Evolutionary conservation across 495 filamentous ascomycete genomes (phyloP), one percentile per base, ranked within the genome.

Genomic region (Bacidia rubella): DNA sequence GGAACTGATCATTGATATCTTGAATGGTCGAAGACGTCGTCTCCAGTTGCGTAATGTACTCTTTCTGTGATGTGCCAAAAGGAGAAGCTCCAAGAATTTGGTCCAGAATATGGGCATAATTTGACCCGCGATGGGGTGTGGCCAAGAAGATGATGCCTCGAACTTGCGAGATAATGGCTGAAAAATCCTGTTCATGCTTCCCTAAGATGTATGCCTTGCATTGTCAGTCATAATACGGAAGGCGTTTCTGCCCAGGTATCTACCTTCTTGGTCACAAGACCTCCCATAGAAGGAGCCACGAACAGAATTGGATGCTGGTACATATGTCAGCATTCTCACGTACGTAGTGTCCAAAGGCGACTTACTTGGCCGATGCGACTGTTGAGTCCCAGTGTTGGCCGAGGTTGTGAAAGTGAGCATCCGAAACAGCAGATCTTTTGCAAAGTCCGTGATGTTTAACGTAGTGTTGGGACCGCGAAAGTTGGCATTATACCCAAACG

Each of bases 1-100:
- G 62, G 53, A 78, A 78, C 21, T 71, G 58, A 12, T 78, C 73
- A 43, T 78, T 77, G 15, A 78, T 57, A 0, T 57, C 54, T 40
- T 74, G 61, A 1, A 74, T 15, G 0, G 65, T 53, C 0, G 46
- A 47, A 0, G 71, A 74, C 40, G 62, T 60, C 20, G 48, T 60
- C 2, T 21, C 51, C 7, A 78, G 63, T 0, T 78, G 74, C 0
- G 62, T 56, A 27, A 77, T 62, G 26, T 66, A 78, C n/a, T 63
- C 56, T 35, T 35, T 35, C 5, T 5, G 29, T 15, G 29, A 43
- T 65, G 73, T 2, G 55, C n/a, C 20, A 22, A 19, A n/a, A 17
- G 17, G 22, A 39, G 29, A 5, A 1, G 57, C 48, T 17, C 49
- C 50, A 11, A 68, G 49, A 12, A 68, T 63, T 32, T 56, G 55